A percentile compares a stretch with the other conserved stretches of the same genome.
Evolutionary conservation across 2,329 filamentous ascomycete genomes (phyloP).

Genomic region (Colletotrichum cuscutae): DNA sequence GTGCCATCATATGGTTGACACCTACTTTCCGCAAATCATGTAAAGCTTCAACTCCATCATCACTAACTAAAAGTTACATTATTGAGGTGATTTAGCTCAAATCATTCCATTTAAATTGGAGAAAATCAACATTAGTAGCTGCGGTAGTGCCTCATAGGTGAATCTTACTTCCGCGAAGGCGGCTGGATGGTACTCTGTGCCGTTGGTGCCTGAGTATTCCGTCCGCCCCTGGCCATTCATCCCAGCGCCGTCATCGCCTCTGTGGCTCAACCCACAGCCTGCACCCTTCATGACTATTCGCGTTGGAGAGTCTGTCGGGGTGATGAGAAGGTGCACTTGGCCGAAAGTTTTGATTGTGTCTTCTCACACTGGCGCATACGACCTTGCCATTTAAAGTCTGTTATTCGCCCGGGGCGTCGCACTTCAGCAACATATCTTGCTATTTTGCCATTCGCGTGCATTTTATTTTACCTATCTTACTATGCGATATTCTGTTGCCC

Average conservation of each 20-base stretch:
- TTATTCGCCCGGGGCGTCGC: background rate
- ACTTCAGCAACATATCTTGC: background rate
- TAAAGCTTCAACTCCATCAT: too few species aligned
- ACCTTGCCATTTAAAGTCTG: conserved; percentile 4
- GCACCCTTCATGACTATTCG: background rate
- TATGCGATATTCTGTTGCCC: too few species aligned
- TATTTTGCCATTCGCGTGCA: conserved; percentile 1
- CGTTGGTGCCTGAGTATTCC: background rate
- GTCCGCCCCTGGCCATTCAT: background rate
- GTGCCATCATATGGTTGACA: too few species aligned
- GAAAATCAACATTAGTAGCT: too few species aligned
- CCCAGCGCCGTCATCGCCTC: background rate
- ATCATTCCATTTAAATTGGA: too few species aligned
- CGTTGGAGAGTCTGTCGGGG: background rate
- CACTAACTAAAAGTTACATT: too few species aligned
- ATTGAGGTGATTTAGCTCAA: too few species aligned
- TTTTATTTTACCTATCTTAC: too few species aligned
- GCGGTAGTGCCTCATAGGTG: too few species aligned
- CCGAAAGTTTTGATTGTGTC: background rate
- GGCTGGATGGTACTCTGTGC: too few species aligned
- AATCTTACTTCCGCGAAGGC: background rate
- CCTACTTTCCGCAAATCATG: too few species aligned
- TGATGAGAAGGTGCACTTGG: background rate
- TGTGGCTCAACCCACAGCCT: background rate
- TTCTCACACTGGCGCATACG: background rate